Conservation (phyloP, 2,329 filamentous ascomycete genomes). For the Penicillium concentricum region DNA sequence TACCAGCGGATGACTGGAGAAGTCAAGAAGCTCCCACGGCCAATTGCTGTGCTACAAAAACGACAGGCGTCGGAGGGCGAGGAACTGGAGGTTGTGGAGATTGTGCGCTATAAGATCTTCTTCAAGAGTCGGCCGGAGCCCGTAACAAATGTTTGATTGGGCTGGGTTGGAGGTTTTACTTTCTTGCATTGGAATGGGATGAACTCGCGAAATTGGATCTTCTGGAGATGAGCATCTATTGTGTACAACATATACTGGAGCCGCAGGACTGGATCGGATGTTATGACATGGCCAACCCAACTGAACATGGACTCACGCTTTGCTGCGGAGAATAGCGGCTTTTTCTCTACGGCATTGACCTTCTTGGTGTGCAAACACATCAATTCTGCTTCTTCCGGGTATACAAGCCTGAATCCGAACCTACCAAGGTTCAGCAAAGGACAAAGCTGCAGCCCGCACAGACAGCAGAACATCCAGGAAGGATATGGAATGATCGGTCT, state of each 20-base stretch:
- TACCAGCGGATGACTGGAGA: constrained; percentile 89
- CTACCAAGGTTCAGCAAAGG: background rate
- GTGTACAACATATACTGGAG: background rate
- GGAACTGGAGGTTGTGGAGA: constrained; percentile 75
- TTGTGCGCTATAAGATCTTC: constrained; percentile 81
- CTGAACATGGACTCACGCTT: background rate
- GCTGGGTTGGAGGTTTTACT: background rate
- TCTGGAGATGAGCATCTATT: background rate
- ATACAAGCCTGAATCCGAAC: background rate
- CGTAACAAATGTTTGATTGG: constrained; percentile 54
- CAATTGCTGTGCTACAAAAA: constrained; percentile 74
- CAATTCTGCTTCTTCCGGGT: background rate
- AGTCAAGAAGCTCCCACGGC: constrained; percentile 77
- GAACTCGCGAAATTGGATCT: background rate
- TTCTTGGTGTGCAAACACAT: background rate
- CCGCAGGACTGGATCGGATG: background rate
- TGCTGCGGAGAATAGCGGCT: background rate
- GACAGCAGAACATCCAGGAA: background rate
- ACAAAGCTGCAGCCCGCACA: background rate
- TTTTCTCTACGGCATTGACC: background rate
- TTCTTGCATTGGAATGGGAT: background rate
- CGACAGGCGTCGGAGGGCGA: constrained; percentile 40
- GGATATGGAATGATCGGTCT: background rate
- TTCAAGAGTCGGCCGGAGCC: constrained; percentile 86
- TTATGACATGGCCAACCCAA: background rate